Evolutionary conservation across 2,329 filamentous ascomycete species (phyloP).

Genomic region (Trichoderma harzianum): DNA sequence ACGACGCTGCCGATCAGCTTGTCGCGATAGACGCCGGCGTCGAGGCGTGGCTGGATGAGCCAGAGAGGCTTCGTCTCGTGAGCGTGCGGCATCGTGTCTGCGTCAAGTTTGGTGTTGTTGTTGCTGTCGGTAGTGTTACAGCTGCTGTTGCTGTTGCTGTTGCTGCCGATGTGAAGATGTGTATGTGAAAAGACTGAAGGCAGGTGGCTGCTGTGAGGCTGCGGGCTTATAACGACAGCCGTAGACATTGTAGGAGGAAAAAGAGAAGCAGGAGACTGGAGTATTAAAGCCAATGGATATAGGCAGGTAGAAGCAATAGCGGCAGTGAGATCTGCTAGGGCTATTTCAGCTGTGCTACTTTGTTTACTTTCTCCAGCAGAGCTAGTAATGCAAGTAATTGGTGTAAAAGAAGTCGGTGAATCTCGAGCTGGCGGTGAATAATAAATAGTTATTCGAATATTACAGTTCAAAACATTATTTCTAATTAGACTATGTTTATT

Average conservation of each 20-base stretch:
- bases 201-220: neutral
- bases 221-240: neutral
- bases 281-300: neutral
- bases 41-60: slow-evolving; percentile 29
- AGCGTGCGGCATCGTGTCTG: slow-evolving; percentile 13
- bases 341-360: neutral
- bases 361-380: neutral
- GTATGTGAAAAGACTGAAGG: neutral
- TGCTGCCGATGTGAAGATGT: neutral
- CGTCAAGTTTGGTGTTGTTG: neutral
- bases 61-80: slow-evolving; percentile 28
- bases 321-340: neutral
- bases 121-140: neutral
- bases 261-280: neutral
- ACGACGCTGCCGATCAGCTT: slow-evolving; percentile 31
- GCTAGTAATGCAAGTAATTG: neutral
- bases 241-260: neutral
- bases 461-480: neutral
- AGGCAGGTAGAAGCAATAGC: neutral
- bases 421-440: neutral
- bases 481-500: neutral
- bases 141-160: neutral
- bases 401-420: neutral
- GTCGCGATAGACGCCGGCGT: slow-evolving; percentile 29
- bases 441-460: neutral